These are phyloP conservation scores for Apocynum venetum DNA, from an alignment of 257 asterid species.

Conservation along the genomic window DNA sequence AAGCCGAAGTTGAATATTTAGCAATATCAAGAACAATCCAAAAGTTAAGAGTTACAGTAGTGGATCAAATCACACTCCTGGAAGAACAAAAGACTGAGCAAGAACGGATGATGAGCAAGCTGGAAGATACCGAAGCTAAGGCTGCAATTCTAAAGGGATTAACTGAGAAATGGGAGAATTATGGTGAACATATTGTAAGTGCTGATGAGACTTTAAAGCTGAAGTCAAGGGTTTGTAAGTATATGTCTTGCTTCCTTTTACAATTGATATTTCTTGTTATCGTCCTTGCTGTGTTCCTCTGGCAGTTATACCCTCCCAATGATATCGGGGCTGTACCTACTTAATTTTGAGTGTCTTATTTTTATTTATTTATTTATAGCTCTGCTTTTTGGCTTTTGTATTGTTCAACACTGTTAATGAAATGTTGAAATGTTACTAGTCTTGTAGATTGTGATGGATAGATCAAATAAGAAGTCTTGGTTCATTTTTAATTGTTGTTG, in stretches of 20 bases:
- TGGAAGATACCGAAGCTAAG: constrained; percentile 42
- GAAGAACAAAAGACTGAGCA: constrained; percentile 54
- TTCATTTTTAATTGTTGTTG: constrained; percentile 12
- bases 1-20: constrained; percentile 68
- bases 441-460: constrained; percentile 30
- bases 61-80: constrained; percentile 43
- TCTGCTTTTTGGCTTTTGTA: constrained; percentile 10
- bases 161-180: constrained; percentile 39
- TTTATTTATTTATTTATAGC: constrained; percentile 12
- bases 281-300: constrained; percentile 29
- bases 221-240: constrained; percentile 45
- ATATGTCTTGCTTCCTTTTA: constrained; percentile 40
- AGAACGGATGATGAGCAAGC: constrained; percentile 36
- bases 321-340: constrained; percentile 62
- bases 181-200: constrained; percentile 36
- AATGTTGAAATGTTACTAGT: constrained; percentile 21
- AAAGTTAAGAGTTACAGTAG: constrained; percentile 36
- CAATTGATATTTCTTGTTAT: constrained; percentile 48
- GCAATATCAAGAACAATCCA: constrained; percentile 44
- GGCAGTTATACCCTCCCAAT: constrained; percentile 31
- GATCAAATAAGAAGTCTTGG: constrained; percentile 23
- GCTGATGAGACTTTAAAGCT: constrained; percentile 42
- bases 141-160: constrained; percentile 46
- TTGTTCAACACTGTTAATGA: constrained; percentile 5
- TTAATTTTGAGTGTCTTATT: constrained; percentile 24